Conservation (phyloP, 2,329 filamentous ascomycete species). For the Thermoascus crustaceus region DNA sequence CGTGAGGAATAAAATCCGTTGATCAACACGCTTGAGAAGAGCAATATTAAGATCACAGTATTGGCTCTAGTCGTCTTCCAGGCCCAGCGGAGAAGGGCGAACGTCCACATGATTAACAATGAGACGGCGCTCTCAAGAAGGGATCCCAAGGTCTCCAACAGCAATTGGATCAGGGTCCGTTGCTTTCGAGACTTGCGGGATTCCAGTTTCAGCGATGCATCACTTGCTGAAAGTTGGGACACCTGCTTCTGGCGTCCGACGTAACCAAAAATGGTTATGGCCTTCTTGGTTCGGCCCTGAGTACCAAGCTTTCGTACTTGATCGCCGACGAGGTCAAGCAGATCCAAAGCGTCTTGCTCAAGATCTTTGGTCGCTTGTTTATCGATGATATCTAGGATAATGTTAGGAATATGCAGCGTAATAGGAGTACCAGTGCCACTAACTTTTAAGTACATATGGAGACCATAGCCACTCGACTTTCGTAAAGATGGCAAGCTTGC, state of each 20-base stretch:
- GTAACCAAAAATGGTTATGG: slow-evolving; percentile 41
- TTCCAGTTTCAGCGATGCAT: slow-evolving; percentile 26
- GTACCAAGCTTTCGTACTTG: slow-evolving; percentile 40
- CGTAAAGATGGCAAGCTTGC: slow-evolving; percentile 80
- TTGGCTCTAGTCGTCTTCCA: slow-evolving; percentile 66
- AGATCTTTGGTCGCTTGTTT: slow-evolving; percentile 63
- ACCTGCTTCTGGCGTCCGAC: slow-evolving; percentile 37
- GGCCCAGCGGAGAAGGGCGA: slow-evolving; percentile 56
- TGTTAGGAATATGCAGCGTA: slow-evolving; percentile 4
- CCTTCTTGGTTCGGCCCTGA: slow-evolving; percentile 41
- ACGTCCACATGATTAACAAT: slow-evolving; percentile 68
- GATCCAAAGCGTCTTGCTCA: slow-evolving; percentile 40
- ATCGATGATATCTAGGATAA: slow-evolving; percentile 43
- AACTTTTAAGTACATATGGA: slow-evolving; percentile 43
- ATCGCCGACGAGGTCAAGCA: slow-evolving; percentile 43
- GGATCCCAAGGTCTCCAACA: slow-evolving; percentile 64
- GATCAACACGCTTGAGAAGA: slow-evolving; percentile 60
- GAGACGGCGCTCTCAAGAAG: slow-evolving; percentile 67
- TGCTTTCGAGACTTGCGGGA: slow-evolving; percentile 51
- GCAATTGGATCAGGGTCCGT: slow-evolving; percentile 57
- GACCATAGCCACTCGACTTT: slow-evolving; percentile 77
- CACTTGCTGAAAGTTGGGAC: slow-evolving; percentile 30
- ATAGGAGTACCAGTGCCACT: slow-evolving; percentile 11
- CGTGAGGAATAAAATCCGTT: slow-evolving; percentile 71
- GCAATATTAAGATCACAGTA: slow-evolving; percentile 60